phyloP scores from a whole-genome alignment of 2,329 filamentous ascomycete species.

The Alternaria ventricosa region DNA sequence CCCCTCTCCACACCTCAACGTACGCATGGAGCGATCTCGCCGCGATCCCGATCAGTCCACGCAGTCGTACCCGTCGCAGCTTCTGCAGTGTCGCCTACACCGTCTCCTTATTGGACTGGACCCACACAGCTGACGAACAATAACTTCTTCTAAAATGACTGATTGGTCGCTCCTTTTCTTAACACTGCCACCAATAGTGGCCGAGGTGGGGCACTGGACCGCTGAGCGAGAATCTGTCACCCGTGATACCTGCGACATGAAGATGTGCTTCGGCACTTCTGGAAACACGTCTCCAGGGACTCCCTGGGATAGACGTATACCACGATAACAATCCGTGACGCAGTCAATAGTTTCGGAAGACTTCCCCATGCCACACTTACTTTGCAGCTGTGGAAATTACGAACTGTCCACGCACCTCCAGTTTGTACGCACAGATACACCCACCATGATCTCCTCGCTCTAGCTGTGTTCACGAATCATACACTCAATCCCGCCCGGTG shows the following conservation, averaged over 20 bases:
- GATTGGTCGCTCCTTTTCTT: conserved; percentile 12
- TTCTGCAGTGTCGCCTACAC: conserved; percentile 17
- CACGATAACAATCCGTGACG: not conserved
- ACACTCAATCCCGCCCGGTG: not conserved
- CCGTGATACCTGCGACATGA: not conserved
- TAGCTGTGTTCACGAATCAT: conserved; percentile 3
- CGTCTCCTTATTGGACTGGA: conserved; percentile 5
- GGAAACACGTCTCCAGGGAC: not conserved
- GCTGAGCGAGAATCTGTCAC: conserved; percentile 3
- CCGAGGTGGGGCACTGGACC: not conserved
- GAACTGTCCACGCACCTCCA: conserved; percentile 5
- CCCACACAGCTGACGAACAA: not conserved
- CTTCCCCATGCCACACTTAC: not conserved
- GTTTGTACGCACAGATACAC: conserved; percentile 4
- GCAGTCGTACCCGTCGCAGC: conserved; percentile 15
- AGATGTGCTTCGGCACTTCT: not conserved
- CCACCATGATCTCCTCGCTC: not conserved
- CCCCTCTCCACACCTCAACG: conserved; percentile 11
- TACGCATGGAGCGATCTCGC: conserved; percentile 12
- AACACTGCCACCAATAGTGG: conserved; percentile 3
- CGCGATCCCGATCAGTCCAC: conserved; percentile 10
- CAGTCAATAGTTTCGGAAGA: not conserved
- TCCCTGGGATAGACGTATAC: not conserved
- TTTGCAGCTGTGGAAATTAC: not conserved
- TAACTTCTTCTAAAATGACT: not conserved